Base-by-base conservation (phyloP, 202 grass and related monocot species). In the Saccharum hybrid region DNA sequence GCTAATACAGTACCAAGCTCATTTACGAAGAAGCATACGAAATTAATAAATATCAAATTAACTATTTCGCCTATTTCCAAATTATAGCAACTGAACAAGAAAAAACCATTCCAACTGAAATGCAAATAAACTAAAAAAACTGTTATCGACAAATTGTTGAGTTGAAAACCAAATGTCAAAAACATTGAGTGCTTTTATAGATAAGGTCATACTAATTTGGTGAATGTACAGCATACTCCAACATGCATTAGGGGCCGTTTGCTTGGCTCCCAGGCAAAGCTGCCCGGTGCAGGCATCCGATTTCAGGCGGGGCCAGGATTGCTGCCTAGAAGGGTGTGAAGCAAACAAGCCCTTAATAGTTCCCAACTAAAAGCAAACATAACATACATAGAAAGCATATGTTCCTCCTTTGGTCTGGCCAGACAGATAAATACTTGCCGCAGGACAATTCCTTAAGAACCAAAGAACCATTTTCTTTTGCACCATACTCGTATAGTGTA, bases 391-490 rank as follows among this genome's bases (percentile, higher is more conserved):
- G 9, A 48, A 19, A 62, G 2, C 18, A 75, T 8, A 74, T 83
- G 74, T 81, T 61, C n/a, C 21, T 85, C 72, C 73, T 85, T 81
- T 72, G 83, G 60, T 38, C 18, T 15, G 43, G 68, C 38, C 74
- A 76, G 80, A 26, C 15, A 34, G 36, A 59, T 68, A 79, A 90
- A 70, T 3, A 54, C 9, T 73, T 63, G 45, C 67, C 28, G 37
- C 15, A 66, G 1, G 63, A 69, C 61, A 81, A 81, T 80, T 54
- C 13, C 36, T 81, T 8, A 63, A 85, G 72, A 81, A 71, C 67
- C 66, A 85, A 87, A 94, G 43, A 92, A 71, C 0, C 2, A 70
- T 88, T 86, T 91, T 15, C 63, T 87, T 82, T 86, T 40, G 85
- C 82, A 88, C 51, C 71, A 92, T 80, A 77, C 73, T 85, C 38